phyloP scores from a whole-genome alignment of 768 basidiomycete genomes.

The Hemileccinum rubropunctum region DNA sequence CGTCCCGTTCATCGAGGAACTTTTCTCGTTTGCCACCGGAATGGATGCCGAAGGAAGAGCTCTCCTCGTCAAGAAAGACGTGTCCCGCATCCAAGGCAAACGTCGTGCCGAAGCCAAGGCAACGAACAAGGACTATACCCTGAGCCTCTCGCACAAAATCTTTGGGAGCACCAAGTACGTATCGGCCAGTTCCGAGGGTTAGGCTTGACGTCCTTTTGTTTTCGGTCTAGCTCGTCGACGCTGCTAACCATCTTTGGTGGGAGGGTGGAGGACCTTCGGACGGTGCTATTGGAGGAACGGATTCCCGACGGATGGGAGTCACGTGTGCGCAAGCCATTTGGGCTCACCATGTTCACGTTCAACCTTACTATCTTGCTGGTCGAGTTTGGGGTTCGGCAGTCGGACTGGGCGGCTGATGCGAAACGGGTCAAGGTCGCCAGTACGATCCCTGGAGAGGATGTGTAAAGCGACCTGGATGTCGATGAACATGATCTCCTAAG shows the following conservation, averaged over 20 bases:
- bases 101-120: conserved; percentile 58
- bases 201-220: too few relatives aligned
- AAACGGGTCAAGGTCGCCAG: neutral
- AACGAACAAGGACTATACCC: conserved; percentile 57
- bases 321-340: conserved; percentile 46
- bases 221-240: conserved; percentile 58
- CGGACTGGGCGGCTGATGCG: conserved; percentile 20
- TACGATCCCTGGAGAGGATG: too few relatives aligned
- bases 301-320: conserved; percentile 74
- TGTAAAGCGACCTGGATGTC: too few relatives aligned
- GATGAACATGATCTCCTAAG: too few relatives aligned
- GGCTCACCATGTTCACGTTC: conserved; percentile 60
- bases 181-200: too few relatives aligned
- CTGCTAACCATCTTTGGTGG: conserved; percentile 71
- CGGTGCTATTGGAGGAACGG: conserved; percentile 63
- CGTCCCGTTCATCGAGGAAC: conserved; percentile 49
- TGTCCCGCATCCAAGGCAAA: conserved; percentile 55
- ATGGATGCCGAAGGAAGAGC: conserved; percentile 46
- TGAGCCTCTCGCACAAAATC: conserved; percentile 50
- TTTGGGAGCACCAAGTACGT: conserved; percentile 72
- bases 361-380: conserved; percentile 37
- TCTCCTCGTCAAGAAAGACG: conserved; percentile 54
- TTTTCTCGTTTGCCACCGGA: conserved; percentile 60
- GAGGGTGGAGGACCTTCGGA: conserved; percentile 49
- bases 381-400: conserved; percentile 17